Base-by-base conservation (phyloP, 139 green algal genomes). In the Picochlorum sp. region DNA sequence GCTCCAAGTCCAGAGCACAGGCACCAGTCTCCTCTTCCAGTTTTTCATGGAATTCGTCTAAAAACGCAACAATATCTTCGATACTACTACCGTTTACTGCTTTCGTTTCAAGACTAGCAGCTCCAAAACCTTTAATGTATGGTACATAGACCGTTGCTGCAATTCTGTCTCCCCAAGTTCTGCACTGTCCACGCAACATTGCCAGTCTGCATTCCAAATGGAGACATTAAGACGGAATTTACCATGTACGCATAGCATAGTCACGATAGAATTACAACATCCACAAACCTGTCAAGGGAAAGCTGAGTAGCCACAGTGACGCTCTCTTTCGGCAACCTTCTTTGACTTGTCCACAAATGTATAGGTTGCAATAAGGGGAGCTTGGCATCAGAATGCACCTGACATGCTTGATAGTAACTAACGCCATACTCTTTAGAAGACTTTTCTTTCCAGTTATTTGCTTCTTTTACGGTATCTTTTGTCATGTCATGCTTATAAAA, bases 71-170 rank as follows among this genome's bases (percentile, higher is more conserved):
- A 36, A 32, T 44, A 25, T 33, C 28, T 26, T 33, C 26, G 5
- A 67, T n/a, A 25, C 4, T 35, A 33, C 20, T 29, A 2, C 60
- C 47, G n/a, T 67, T 60, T 6, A 60, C 9, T 1, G 26, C 47
- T 30, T 7, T 5, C 0, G 13, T n/a, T 14, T 49, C 40, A 55
- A 24, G 7, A 30, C 55, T 59, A 33, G 45, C 12, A n/a, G 13
- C 47, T 40, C 49, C 49, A 26, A 36, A 33, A n/a, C 26, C 43
- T 35, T 35, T 6, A 59, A 61, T 43, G 9, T 44, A 32, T 7
- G 60, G 60, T 9, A 60, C 47, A 57, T 67, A 67, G n/a, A 67
- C 47, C 13, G 30, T 49, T 28, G 60, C 60, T 24, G 60, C 50
- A 37, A 67, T 50, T 33, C n/a, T 47, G 35, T 60, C 60, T 3